phyloP scores from a whole-genome alignment of 345 rosid species.

The Jatropha curcas region DNA sequence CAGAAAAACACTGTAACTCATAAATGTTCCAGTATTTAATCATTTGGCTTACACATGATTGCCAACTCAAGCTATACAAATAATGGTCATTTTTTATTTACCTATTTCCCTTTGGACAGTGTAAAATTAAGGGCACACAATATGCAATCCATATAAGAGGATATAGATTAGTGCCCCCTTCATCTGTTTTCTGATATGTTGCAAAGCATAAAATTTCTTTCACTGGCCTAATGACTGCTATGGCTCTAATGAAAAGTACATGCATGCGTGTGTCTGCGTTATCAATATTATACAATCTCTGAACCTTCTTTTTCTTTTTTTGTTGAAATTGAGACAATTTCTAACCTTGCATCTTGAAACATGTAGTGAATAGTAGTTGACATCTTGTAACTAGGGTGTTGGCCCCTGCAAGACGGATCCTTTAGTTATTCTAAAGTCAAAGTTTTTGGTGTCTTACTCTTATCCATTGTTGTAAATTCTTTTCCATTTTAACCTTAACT shows the following conservation, averaged over 20 bases:
- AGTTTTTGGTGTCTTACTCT: not conserved
- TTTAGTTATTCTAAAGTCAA: not conserved
- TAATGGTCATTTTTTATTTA: not conserved
- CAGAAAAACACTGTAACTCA: not conserved
- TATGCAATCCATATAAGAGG: not conserved
- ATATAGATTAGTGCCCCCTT: not conserved
- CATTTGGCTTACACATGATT: not conserved
- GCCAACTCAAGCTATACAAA: not conserved
- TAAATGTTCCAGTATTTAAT: not conserved
- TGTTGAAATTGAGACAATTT: too few species aligned
- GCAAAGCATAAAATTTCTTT: not conserved
- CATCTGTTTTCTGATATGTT: not conserved
- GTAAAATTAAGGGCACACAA: not conserved
- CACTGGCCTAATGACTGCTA: not conserved
- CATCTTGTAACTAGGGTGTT: not conserved
- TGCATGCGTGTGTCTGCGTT: too few species aligned
- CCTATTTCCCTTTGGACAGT: not conserved
- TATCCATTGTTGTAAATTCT: not conserved
- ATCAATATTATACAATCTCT: too few species aligned
- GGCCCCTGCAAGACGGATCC: not conserved
- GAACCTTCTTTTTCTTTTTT: too few species aligned
- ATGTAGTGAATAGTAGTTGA: not conserved
- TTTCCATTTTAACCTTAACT: not conserved
- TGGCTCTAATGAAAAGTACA: not conserved
- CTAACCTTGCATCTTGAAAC: not conserved